Conservation (phyloP, 2,329 filamentous ascomycete genomes). For the Ophiosphaerella narmari region DNA sequence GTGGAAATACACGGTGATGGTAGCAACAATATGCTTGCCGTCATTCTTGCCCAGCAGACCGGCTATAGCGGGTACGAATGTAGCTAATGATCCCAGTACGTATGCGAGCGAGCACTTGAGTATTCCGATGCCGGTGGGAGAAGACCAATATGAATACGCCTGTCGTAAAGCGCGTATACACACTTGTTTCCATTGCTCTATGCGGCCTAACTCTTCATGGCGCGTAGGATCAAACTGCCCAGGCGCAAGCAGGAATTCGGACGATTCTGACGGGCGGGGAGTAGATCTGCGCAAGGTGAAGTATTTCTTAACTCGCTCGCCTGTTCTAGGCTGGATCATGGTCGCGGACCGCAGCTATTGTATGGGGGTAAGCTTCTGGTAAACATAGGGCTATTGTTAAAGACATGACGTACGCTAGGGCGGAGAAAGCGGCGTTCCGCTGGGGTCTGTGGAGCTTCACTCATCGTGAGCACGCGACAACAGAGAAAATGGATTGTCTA, state of each 20-base stretch:
- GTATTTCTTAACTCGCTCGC: slow-evolving; percentile 78
- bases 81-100: slow-evolving; percentile 81
- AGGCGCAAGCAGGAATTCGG: slow-evolving; percentile 48
- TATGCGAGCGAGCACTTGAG: slow-evolving; percentile 93
- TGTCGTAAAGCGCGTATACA: slow-evolving; percentile 35
- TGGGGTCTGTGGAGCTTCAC: slow-evolving; percentile 35
- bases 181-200: slow-evolving; percentile 41
- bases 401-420: slow-evolving; percentile 38
- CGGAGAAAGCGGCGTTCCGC: slow-evolving; percentile 43
- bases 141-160: slow-evolving; percentile 66
- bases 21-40: slow-evolving; percentile 92
- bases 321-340: slow-evolving; percentile 83
- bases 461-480: slow-evolving; percentile 25
- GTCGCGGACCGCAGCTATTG: slow-evolving; percentile 77
- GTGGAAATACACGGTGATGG: slow-evolving; percentile 93
- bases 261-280: slow-evolving; percentile 50
- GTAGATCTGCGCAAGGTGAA: slow-evolving; percentile 69
- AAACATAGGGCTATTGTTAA: background rate
- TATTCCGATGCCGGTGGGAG: slow-evolving; percentile 76
- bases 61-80: slow-evolving; percentile 76
- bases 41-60: slow-evolving; percentile 79
- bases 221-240: slow-evolving; percentile 33
- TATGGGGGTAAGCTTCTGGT: slow-evolving; percentile 22
- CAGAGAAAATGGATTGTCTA: slow-evolving; percentile 4
- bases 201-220: slow-evolving; percentile 38